Conservation (phyloP, 352 stramenopile genomes). For the Phytophthora ramorum region DNA sequence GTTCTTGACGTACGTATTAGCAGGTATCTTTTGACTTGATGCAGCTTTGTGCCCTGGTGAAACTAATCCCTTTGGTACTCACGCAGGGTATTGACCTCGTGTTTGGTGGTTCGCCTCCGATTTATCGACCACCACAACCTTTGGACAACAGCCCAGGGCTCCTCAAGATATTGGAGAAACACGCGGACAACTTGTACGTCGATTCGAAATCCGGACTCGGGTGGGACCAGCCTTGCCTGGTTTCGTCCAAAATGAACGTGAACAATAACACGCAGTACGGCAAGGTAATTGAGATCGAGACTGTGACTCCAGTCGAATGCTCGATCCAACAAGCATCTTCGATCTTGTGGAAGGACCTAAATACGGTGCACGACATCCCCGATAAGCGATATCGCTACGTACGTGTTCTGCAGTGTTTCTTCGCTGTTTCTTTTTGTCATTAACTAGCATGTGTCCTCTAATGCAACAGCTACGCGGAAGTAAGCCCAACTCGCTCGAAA, state of each 20-base stretch:
- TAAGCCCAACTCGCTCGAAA: constrained; percentile 27
- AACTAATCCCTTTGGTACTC: not conserved
- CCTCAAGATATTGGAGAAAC: constrained; percentile 16
- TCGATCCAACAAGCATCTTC: constrained; percentile 22
- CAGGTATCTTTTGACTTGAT: not conserved
- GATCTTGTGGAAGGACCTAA: constrained; percentile 26
- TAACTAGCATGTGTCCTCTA: not conserved
- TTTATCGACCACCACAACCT: constrained; percentile 2
- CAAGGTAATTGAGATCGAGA: constrained; percentile 31
- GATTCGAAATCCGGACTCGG: constrained; percentile 10
- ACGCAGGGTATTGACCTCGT: constrained; percentile 27
- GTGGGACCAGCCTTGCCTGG: constrained; percentile 17
- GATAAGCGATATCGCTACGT: constrained; percentile 33
- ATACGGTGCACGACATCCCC: constrained; percentile 27
- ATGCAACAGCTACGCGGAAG: constrained; percentile 20
- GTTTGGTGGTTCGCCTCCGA: constrained; percentile 4
- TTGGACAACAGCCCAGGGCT: constrained; percentile 11
- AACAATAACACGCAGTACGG: constrained; percentile 24
- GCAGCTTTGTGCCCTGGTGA: not conserved
- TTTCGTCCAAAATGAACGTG: constrained; percentile 23
- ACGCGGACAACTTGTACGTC: constrained; percentile 14
- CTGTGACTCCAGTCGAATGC: constrained; percentile 19
- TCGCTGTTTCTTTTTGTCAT: not conserved
- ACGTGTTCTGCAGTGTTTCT: not conserved
- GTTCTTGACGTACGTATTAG: constrained; percentile 6